phyloP scores from a whole-genome alignment of 345 rosid genomes.

The Eucalyptus polybractea region DNA sequence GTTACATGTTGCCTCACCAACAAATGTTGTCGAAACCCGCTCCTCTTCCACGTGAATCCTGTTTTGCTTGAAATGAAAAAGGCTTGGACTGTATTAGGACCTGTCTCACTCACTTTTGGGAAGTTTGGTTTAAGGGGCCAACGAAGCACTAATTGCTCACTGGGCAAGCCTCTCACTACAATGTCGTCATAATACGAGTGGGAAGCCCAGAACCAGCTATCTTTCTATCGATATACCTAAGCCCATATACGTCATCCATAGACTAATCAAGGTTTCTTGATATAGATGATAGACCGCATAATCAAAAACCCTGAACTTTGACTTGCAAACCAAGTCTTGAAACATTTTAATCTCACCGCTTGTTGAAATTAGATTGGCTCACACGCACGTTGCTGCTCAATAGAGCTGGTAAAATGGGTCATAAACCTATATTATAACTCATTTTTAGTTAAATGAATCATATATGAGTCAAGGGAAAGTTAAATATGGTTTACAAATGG shows the following conservation, averaged over 20 bases:
- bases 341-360: too few relatives aligned
- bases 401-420: too few relatives aligned
- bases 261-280: neutral
- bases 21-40: neutral
- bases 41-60: neutral
- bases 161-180: neutral
- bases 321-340: too few relatives aligned
- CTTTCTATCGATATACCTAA: neutral
- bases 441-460: too few relatives aligned
- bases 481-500: too few relatives aligned
- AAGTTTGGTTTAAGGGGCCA: neutral
- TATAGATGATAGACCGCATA: neutral
- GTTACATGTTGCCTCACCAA: neutral
- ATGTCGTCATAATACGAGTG: neutral
- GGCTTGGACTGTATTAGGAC: neutral
- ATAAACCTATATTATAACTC: too few relatives aligned
- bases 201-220: neutral
- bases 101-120: neutral
- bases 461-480: too few relatives aligned
- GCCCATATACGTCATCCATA: neutral
- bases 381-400: too few relatives aligned
- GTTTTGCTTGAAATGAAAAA: neutral
- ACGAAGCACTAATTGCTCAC: neutral
- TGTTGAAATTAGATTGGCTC: too few relatives aligned
- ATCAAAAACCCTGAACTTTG: neutral